Evolutionary conservation across 2,329 filamentous ascomycete species (phyloP).

Genomic region (Leptographium wingfieldii): DNA sequence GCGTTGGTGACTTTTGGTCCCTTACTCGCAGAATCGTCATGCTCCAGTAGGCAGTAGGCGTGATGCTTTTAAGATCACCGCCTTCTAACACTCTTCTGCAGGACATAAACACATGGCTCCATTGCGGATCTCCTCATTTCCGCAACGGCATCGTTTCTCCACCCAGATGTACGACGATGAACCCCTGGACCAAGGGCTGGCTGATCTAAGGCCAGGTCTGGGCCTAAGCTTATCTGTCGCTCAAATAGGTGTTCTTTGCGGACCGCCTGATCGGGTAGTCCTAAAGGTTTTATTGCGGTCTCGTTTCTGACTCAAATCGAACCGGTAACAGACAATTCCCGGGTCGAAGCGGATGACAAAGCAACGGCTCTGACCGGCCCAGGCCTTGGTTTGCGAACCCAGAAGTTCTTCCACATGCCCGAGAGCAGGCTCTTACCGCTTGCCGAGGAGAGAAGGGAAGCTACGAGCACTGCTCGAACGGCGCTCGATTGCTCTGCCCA

Average conservation of each 20-base stretch:
- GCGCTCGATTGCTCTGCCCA: not conserved
- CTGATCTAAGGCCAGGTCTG: not conserved
- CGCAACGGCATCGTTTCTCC: not conserved
- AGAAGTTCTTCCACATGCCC: not conserved
- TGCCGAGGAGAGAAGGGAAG: not conserved
- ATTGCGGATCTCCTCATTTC: not conserved
- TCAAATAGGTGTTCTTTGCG: not conserved
- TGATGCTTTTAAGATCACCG: not conserved
- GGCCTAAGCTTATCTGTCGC: not conserved
- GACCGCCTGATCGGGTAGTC: not conserved
- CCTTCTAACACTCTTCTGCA: not conserved
- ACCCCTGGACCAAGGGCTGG: not conserved
- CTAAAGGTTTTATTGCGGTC: not conserved
- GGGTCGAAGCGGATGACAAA: not conserved
- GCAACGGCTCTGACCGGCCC: not conserved
- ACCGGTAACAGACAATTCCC: not conserved
- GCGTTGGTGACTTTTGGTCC: not conserved
- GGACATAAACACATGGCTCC: not conserved
- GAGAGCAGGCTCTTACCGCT: not conserved
- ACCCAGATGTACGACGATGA: not conserved
- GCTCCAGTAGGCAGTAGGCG: not conserved
- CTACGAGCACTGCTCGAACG: not conserved
- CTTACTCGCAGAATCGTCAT: not conserved
- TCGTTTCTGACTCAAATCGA: not conserved
- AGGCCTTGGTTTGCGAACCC: not conserved